These are phyloP conservation scores for Cytidiella melzeri DNA, from an alignment of 768 basidiomycete genomes.

Conservation along the genomic window DNA sequence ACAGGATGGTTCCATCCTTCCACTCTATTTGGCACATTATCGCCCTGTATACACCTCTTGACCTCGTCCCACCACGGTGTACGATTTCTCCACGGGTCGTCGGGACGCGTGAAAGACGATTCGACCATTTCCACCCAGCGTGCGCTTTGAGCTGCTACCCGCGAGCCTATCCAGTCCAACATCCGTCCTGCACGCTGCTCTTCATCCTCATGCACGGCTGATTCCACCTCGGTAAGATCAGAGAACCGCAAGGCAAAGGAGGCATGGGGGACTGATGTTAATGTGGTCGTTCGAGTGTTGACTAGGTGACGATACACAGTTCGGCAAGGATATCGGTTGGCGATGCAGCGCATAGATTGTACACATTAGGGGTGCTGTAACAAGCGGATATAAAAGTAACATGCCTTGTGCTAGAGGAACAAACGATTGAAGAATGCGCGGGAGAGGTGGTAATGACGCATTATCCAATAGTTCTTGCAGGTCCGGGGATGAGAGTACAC, in stretches of 20 bases:
- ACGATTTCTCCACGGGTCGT: slow-evolving; percentile 25
- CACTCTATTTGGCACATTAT: slow-evolving; percentile 59
- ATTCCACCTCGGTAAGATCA: slow-evolving; percentile 63
- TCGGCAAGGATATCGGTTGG: background rate
- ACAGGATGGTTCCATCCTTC: slow-evolving; percentile 90
- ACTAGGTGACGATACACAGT: slow-evolving; percentile 37
- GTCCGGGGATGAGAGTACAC: slow-evolving; percentile 66
- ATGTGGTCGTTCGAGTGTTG: slow-evolving; percentile 69
- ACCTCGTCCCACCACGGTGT: slow-evolving; percentile 91
- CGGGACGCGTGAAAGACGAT: slow-evolving; percentile 33
- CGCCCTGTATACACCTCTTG: slow-evolving; percentile 68
- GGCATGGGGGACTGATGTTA: slow-evolving; percentile 63
- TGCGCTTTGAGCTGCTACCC: slow-evolving; percentile 54
- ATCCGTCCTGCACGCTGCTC: slow-evolving; percentile 70
- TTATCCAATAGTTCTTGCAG: slow-evolving; percentile 52
- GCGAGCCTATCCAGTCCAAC: slow-evolving; percentile 82
- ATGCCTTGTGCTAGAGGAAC: slow-evolving; percentile 78
- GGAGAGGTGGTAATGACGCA: slow-evolving; percentile 61
- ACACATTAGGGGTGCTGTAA: background rate
- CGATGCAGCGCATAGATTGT: background rate
- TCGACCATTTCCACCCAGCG: slow-evolving; percentile 72
- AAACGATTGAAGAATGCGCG: slow-evolving; percentile 76
- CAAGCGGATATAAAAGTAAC: slow-evolving; percentile 9
- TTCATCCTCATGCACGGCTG: slow-evolving; percentile 72
- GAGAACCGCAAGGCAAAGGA: slow-evolving; percentile 79